These are phyloP conservation scores for Pestalotiopsis fici DNA, from an alignment of 2,329 filamentous ascomycete genomes.

Conservation along the genomic window DNA sequence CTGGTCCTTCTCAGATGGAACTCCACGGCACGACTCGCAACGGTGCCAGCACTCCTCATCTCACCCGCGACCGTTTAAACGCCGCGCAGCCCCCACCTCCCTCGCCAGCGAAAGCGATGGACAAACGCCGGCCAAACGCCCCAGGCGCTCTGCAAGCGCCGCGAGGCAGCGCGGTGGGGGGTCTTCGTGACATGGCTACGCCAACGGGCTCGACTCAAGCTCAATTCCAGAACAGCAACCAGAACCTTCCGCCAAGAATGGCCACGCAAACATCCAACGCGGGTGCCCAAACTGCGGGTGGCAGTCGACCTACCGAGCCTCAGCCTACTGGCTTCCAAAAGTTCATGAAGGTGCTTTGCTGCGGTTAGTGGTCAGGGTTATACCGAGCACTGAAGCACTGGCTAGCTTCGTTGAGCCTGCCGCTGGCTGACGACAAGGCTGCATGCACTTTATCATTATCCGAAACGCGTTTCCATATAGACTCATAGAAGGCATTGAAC, in stretches of 20 bases:
- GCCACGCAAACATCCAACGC: constrained; percentile 59
- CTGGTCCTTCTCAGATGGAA: constrained; percentile 82
- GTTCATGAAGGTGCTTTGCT: constrained; percentile 90
- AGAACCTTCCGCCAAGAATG: constrained; percentile 73
- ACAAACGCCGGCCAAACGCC: constrained; percentile 79
- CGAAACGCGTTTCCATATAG: constrained; percentile 30
- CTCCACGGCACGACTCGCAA: constrained; percentile 73
- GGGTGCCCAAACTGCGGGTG: constrained; percentile 56
- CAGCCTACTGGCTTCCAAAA: constrained; percentile 87
- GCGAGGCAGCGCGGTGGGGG: constrained; percentile 74
- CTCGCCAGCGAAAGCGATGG: constrained; percentile 79
- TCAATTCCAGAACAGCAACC: constrained; percentile 94
- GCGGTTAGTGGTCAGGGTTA: constrained; percentile 57
- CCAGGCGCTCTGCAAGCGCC: constrained; percentile 73
- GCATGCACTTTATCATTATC: constrained; percentile 9
- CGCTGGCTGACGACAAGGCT: background rate
- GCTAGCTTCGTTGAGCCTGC: background rate
- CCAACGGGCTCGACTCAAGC: constrained; percentile 91
- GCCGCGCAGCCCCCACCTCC: constrained; percentile 87
- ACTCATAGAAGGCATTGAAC: constrained; percentile 28
- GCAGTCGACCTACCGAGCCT: constrained; percentile 62
- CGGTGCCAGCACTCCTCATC: constrained; percentile 66
- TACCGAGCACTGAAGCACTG: background rate
- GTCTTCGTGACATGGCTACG: constrained; percentile 75
- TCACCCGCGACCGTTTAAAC: constrained; percentile 90